phyloP scores from a whole-genome alignment of 306 rosid species.

The Prosopis cineraria region DNA sequence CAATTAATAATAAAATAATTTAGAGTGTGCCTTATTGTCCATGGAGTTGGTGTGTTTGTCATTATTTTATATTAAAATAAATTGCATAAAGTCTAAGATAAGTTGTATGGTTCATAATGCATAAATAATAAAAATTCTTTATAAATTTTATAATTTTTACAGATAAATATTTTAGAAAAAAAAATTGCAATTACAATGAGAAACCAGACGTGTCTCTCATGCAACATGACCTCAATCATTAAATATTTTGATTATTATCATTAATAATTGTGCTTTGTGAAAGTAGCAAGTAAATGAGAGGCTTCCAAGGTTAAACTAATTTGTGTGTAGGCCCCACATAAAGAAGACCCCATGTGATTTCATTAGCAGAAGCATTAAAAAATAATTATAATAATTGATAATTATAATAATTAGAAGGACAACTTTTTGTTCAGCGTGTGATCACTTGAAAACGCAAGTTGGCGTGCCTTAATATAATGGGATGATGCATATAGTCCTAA shows the following conservation, averaged over 20 bases:
- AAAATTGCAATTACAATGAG: too few relatives aligned
- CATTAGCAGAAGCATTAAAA: conserved; percentile 39
- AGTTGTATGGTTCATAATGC: too few relatives aligned
- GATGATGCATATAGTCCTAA: conserved; percentile 36
- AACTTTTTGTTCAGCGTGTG: conserved; percentile 44
- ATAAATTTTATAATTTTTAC: too few relatives aligned
- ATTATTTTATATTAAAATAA: conserved; percentile 12
- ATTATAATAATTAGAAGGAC: conserved; percentile 21
- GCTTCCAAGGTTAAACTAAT: conserved; percentile 58
- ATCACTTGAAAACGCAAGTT: conserved; percentile 31
- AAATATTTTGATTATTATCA: conserved; percentile 37
- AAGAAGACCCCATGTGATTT: conserved; percentile 75
- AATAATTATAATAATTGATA: not conserved
- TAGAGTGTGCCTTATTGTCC: conserved; percentile 31
- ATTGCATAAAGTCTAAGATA: too few relatives aligned
- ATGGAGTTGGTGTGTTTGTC: conserved; percentile 45
- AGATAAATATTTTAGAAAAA: too few relatives aligned
- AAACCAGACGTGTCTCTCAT: conserved; percentile 58
- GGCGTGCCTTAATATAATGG: conserved; percentile 43
- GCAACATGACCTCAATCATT: conserved; percentile 66
- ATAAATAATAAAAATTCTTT: too few relatives aligned
- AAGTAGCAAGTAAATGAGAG: conserved; percentile 52
- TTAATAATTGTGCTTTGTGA: conserved; percentile 36
- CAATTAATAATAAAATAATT: not conserved
- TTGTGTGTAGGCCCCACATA: conserved; percentile 44